A percentile compares a stretch with the other conserved stretches of the same genome.
Conservation (phyloP, 2,329 filamentous ascomycete species). For the Amphichorda felina region DNA sequence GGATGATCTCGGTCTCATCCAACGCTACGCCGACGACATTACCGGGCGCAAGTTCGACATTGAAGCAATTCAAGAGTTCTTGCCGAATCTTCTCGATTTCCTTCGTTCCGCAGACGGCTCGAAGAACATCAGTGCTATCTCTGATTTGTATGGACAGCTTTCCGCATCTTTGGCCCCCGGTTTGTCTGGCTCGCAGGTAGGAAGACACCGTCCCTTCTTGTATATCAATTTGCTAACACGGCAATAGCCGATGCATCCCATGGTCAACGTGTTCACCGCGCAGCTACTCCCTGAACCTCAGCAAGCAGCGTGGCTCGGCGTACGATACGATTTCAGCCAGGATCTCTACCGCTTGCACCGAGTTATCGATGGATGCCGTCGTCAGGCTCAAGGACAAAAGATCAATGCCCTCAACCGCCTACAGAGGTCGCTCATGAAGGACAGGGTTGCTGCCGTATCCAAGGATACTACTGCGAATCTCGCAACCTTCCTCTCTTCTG, state of each 20-base stretch:
- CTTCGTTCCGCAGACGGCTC: constrained; percentile 18
- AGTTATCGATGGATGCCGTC: constrained; percentile 27
- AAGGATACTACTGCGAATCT: constrained; percentile 50
- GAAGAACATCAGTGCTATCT: constrained; percentile 18
- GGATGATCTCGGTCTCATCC: background rate
- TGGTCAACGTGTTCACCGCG: constrained; percentile 44
- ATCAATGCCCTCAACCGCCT: constrained; percentile 45
- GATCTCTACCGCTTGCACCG: constrained; percentile 29
- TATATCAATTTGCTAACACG: background rate
- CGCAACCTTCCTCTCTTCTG: constrained; percentile 34
- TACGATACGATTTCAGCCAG: constrained; percentile 37
- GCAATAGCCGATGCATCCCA: constrained; percentile 45
- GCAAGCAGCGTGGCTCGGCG: constrained; percentile 35
- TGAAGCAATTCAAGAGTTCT: constrained; percentile 1
- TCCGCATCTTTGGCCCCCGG: background rate
- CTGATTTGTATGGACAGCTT: constrained; percentile 16
- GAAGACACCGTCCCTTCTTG: background rate
- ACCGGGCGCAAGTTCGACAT: background rate
- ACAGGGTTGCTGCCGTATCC: constrained; percentile 40
- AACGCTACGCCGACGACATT: constrained; percentile 14
- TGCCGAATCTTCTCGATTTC: constrained; percentile 15
- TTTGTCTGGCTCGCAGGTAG: background rate
- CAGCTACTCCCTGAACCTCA: constrained; percentile 25
- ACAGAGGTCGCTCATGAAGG: constrained; percentile 45
- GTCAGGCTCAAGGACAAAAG: constrained; percentile 30